Percentiles rank a stretch among this genome's conserved stretches.
phyloP scores from a whole-genome alignment of 805 yeast genomes.

The Isabelozyma heimii region DNA sequence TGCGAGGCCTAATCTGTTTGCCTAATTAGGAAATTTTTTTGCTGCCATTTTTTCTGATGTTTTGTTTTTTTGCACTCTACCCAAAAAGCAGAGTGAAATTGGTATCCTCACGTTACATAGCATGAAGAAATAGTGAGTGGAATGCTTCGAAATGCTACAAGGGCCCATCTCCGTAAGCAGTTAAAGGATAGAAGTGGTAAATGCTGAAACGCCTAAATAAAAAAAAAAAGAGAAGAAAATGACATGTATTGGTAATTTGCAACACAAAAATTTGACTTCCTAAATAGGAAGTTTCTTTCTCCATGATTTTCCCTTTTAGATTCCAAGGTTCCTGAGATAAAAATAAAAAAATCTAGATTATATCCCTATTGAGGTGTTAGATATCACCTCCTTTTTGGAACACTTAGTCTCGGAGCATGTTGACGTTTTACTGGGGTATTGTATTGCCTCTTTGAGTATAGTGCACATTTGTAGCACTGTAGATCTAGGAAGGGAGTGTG shows the following conservation, averaged over 20 bases:
- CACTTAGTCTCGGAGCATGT: too few relatives aligned
- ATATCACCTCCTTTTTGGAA: not conserved
- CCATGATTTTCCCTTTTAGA: not conserved
- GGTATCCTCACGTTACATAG: too few relatives aligned
- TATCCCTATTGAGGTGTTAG: not conserved
- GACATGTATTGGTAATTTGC: not conserved
- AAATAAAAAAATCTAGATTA: not conserved
- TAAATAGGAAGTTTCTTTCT: not conserved
- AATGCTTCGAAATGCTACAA: not conserved
- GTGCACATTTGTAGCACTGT: too few relatives aligned
- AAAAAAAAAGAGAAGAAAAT: too few relatives aligned
- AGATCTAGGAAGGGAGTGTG: too few relatives aligned
- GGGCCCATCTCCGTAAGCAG: too few relatives aligned
- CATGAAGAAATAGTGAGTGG: not conserved
- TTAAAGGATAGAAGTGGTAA: too few relatives aligned
- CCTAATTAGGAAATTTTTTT: not conserved
- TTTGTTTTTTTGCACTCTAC: not conserved
- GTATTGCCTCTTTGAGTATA: too few relatives aligned
- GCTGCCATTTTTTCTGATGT: not conserved
- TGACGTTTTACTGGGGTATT: not conserved
- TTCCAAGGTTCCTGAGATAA: not conserved
- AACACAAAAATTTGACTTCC: not conserved
- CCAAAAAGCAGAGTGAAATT: not conserved
- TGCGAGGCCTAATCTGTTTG: not conserved
- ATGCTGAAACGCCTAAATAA: too few relatives aligned